A percentile compares a stretch with the other conserved stretches of the same genome.
These are phyloP conservation scores for Crotalaria pallida DNA, from an alignment of 306 rosid species.

Conservation along the genomic window DNA sequence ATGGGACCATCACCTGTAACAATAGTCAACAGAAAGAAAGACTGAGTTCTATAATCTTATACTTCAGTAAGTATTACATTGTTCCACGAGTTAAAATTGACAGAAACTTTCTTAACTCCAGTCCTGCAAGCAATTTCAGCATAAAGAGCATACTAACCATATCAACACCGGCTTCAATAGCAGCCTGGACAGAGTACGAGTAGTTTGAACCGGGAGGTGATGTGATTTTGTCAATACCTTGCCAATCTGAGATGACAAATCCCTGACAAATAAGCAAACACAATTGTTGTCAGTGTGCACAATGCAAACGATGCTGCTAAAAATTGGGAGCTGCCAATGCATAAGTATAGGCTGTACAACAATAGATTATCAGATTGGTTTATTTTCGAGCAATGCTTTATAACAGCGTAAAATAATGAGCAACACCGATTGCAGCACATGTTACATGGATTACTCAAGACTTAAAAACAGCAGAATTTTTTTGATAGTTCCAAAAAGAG, in stretches of 20 bases:
- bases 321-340: background rate
- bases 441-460: background rate
- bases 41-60: slow-evolving; percentile 3
- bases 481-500: background rate
- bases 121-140: slow-evolving; percentile 9
- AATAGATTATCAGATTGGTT: background rate
- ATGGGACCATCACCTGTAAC: slow-evolving; percentile 86
- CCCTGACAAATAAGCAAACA: slow-evolving; percentile 60
- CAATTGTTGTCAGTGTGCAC: background rate
- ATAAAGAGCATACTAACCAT: slow-evolving; percentile 58
- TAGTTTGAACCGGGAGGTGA: slow-evolving; percentile 72
- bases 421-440: background rate
- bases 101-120: background rate
- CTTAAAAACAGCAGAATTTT: background rate
- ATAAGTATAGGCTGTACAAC: background rate
- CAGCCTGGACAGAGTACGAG: slow-evolving; percentile 76
- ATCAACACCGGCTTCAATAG: slow-evolving; percentile 85
- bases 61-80: background rate
- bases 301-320: background rate
- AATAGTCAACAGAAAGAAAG: slow-evolving; percentile 20
- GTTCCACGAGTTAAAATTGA: background rate
- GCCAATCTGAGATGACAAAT: slow-evolving; percentile 98
- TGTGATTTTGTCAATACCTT: slow-evolving; percentile 81
- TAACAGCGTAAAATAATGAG: background rate
- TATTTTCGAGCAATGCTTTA: background rate